Evolutionary conservation across 2,329 filamentous ascomycete species (phyloP).

Genomic region (Monilinia aucupariae): DNA sequence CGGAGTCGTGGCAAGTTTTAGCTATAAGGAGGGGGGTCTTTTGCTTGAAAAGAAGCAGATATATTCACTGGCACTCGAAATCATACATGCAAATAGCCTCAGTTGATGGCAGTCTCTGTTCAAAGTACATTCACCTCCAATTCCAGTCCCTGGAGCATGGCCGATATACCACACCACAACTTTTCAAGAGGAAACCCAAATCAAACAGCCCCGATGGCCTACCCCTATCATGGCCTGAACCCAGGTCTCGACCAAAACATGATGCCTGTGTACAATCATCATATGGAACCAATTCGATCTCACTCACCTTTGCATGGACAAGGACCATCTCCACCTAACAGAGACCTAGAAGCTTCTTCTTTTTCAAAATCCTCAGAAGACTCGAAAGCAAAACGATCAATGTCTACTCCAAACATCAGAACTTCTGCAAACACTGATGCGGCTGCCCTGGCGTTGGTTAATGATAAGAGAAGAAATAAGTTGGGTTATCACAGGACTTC

Average conservation of each 20-base stretch:
- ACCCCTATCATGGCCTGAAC: slow-evolving; percentile 30
- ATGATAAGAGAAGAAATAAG: slow-evolving; percentile 77
- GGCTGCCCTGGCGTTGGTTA: slow-evolving; percentile 35
- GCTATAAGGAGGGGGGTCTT: neutral
- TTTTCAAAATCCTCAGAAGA: slow-evolving; percentile 22
- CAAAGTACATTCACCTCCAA: slow-evolving; percentile 31
- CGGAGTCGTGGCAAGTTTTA: neutral
- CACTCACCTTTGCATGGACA: slow-evolving; percentile 23
- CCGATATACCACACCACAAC: slow-evolving; percentile 27
- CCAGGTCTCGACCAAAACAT: slow-evolving; percentile 29
- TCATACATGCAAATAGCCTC: slow-evolving; percentile 20
- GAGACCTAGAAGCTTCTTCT: slow-evolving; percentile 20
- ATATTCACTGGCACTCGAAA: slow-evolving; percentile 18
- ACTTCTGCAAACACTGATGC: slow-evolving; percentile 37
- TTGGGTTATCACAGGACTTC: slow-evolving; percentile 93
- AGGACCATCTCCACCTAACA: slow-evolving; percentile 23
- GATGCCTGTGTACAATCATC: slow-evolving; percentile 31
- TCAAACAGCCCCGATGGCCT: slow-evolving; percentile 29
- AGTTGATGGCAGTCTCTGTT: slow-evolving; percentile 36
- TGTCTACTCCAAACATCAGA: slow-evolving; percentile 46
- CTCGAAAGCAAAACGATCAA: slow-evolving; percentile 41
- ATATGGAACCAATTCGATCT: slow-evolving; percentile 24
- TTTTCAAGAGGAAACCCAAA: slow-evolving; percentile 26
- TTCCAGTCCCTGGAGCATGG: slow-evolving; percentile 32
- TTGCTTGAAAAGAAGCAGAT: neutral